phyloP scores from a whole-genome alignment of 2,329 filamentous ascomycete genomes.

The Calonectria hongkongensis region DNA sequence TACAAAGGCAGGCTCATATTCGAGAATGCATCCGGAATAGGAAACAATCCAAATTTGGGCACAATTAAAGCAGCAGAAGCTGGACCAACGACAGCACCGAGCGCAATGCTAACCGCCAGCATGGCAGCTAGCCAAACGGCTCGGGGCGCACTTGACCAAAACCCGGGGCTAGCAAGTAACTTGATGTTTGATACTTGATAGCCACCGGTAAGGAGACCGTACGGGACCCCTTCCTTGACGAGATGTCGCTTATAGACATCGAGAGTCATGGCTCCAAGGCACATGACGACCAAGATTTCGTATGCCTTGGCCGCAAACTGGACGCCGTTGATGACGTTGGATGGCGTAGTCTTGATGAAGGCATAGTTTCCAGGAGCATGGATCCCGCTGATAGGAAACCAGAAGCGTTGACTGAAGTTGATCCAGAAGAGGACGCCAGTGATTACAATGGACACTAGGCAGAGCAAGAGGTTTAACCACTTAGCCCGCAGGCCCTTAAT shows the following conservation, averaged over 20 bases:
- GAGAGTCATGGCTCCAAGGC: conserved; percentile 7
- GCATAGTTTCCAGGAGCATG: neutral
- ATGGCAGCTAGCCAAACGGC: neutral
- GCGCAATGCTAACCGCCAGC: neutral
- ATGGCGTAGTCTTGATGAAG: neutral
- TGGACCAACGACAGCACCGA: neutral
- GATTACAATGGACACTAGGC: neutral
- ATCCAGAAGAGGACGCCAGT: conserved; percentile 20
- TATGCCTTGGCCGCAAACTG: conserved; percentile 19
- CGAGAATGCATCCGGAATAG: conserved; percentile 2
- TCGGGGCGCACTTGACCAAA: neutral
- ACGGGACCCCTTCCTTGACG: conserved; percentile 17
- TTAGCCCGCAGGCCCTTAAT: conserved; percentile 6
- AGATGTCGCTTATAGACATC: conserved; percentile 9
- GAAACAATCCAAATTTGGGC: neutral
- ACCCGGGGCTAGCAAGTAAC: neutral
- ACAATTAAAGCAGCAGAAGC: neutral
- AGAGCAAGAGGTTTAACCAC: conserved; percentile 1
- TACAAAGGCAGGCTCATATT: neutral
- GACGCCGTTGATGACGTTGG: conserved; percentile 8
- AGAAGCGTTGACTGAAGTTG: neutral
- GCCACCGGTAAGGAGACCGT: conserved; percentile 1
- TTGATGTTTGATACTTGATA: conserved; percentile 18
- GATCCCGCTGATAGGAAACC: conserved; percentile 12
- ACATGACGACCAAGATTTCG: conserved; percentile 17